Evolutionary conservation across 2,329 filamentous ascomycete species (phyloP).

Genomic region (Setomelanomma holmii): DNA sequence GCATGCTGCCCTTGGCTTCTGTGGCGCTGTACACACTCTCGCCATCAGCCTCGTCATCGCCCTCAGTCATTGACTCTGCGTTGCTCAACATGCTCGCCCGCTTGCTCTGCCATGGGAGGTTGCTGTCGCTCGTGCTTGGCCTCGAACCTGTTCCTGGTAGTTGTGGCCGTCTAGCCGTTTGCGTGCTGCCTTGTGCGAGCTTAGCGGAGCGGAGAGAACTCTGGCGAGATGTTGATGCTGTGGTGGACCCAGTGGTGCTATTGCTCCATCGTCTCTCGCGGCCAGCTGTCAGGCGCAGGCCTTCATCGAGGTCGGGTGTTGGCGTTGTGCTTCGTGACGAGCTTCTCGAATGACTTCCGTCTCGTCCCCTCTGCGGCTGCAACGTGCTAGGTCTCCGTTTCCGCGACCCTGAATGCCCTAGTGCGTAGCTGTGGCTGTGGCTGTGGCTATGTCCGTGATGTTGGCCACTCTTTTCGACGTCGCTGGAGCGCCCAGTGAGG

Average conservation of each 20-base stretch:
- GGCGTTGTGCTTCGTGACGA: slow-evolving; percentile 41
- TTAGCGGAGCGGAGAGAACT: slow-evolving; percentile 27
- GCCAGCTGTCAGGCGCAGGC: slow-evolving; percentile 25
- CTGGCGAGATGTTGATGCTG: slow-evolving; percentile 19
- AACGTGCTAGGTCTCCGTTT: slow-evolving; percentile 39
- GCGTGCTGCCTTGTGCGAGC: slow-evolving; percentile 31
- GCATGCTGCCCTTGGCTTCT: not conserved
- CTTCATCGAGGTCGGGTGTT: slow-evolving; percentile 42
- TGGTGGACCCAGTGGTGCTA: slow-evolving; percentile 39
- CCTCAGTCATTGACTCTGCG: slow-evolving; percentile 27
- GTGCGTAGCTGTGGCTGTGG: slow-evolving; percentile 15
- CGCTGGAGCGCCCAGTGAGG: slow-evolving; percentile 27
- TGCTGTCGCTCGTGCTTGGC: slow-evolving; percentile 34
- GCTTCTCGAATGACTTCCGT: slow-evolving; percentile 40
- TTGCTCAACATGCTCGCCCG: slow-evolving; percentile 43
- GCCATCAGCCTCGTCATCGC: slow-evolving; percentile 14
- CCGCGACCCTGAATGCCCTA: slow-evolving; percentile 27
- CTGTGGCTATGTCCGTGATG: slow-evolving; percentile 10
- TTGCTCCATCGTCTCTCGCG: slow-evolving; percentile 43
- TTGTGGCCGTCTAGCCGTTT: slow-evolving; percentile 34
- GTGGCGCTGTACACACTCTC: not conserved
- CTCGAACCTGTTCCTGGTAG: slow-evolving; percentile 19
- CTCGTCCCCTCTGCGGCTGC: slow-evolving; percentile 25
- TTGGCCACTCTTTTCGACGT: slow-evolving; percentile 43
- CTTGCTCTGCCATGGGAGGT: slow-evolving; percentile 37